Evolutionary conservation across 1,284 basidiomycete species (phyloP).

Genomic region (Fomitopsis betulina): DNA sequence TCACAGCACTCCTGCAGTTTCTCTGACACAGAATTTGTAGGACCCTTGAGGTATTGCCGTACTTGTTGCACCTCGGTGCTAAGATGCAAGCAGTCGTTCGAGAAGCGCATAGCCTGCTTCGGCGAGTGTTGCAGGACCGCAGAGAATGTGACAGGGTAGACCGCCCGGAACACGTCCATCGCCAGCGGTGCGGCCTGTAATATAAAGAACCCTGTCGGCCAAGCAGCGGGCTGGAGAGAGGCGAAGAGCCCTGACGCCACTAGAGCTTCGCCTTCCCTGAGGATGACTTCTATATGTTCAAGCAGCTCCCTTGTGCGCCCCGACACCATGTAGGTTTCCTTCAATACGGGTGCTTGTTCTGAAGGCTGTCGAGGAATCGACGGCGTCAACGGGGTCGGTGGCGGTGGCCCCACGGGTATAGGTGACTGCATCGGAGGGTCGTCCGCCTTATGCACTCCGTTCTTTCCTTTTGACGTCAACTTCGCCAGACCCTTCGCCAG

Average conservation of each 20-base stretch:
- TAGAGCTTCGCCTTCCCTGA: conserved; percentile 57
- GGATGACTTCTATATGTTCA: conserved; percentile 51
- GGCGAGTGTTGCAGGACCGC: conserved; percentile 48
- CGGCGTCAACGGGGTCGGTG: conserved; percentile 21
- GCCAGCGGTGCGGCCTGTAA: conserved; percentile 60
- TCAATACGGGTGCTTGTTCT: conserved; percentile 17
- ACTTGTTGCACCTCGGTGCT: conserved; percentile 42
- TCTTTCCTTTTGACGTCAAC: conserved; percentile 47
- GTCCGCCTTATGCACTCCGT: conserved; percentile 5
- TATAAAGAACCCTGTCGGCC: conserved; percentile 47
- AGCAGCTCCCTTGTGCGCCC: conserved; percentile 51
- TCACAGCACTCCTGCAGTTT: conserved; percentile 46
- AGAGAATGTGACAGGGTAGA: conserved; percentile 72
- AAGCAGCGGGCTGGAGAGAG: conserved; percentile 20
- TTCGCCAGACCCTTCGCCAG: conserved; percentile 55
- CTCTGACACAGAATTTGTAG: conserved; percentile 32
- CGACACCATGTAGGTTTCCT: conserved; percentile 59
- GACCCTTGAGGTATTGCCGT: conserved; percentile 21
- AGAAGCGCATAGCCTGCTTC: conserved; percentile 70
- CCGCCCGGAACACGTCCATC: conserved; percentile 78
- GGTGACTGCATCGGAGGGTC: conserved; percentile 20
- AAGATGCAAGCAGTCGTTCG: conserved; percentile 84
- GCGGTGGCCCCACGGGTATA: conserved; percentile 14
- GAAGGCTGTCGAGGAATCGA: not conserved
- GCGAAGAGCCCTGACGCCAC: conserved; percentile 49